These are phyloP conservation scores for Aureobasidium melanogenum DNA, from an alignment of 2,329 filamentous ascomycete species.

Conservation along the genomic window DNA sequence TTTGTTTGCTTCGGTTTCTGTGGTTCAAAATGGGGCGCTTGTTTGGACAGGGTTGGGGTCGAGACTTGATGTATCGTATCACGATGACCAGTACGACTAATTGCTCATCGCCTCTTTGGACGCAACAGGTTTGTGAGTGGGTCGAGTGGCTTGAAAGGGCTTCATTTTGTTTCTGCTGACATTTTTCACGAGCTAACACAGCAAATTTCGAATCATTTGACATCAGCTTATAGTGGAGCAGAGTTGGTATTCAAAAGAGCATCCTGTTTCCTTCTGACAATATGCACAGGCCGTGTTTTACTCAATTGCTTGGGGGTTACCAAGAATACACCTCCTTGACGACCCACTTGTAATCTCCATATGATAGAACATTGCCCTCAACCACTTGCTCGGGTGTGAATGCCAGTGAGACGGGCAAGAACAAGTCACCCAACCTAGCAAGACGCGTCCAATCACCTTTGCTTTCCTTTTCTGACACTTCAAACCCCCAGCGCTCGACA, in stretches of 20 bases:
- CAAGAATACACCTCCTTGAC: slow-evolving; percentile 27
- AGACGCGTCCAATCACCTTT: slow-evolving; percentile 28
- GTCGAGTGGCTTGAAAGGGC: too few relatives aligned
- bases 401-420: slow-evolving; percentile 32
- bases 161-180: too few relatives aligned
- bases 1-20: neutral
- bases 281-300: neutral
- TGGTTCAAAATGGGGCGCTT: neutral
- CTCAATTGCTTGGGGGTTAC: neutral
- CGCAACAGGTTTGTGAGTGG: too few relatives aligned
- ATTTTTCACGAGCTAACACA: neutral
- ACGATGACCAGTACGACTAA: too few relatives aligned
- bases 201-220: neutral
- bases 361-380: slow-evolving; percentile 24
- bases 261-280: neutral
- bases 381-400: slow-evolving; percentile 25
- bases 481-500: slow-evolving; percentile 49
- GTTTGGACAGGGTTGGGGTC: neutral
- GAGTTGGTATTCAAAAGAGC: neutral
- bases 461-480: slow-evolving; percentile 7
- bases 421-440: slow-evolving; percentile 30
- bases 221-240: neutral
- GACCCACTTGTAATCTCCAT: slow-evolving; percentile 28
- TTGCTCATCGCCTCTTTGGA: too few relatives aligned
- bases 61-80: neutral